These are phyloP conservation scores for Candida chilensis DNA, from an alignment of 805 yeast species.

Conservation along the genomic window DNA sequence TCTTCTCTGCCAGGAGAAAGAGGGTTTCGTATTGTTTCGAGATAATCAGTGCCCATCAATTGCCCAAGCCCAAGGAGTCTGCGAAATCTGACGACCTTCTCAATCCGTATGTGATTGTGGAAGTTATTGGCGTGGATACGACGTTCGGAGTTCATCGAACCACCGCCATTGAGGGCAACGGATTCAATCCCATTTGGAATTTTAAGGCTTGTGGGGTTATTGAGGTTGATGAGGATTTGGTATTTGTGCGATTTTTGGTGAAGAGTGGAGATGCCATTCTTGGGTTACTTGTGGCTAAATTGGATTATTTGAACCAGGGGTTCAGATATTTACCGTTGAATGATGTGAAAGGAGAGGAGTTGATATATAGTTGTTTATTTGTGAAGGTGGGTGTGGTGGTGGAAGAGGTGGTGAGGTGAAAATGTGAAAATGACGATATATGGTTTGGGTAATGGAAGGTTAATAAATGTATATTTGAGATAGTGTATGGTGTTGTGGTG, in stretches of 20 bases:
- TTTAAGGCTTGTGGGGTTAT: slow-evolving; percentile 34
- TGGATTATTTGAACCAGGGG: slow-evolving; percentile 64
- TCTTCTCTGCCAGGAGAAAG: slow-evolving; percentile 3
- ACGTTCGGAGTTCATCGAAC: slow-evolving; percentile 5
- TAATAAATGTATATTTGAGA: background rate
- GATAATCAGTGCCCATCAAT: slow-evolving; percentile 76
- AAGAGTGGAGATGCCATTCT: slow-evolving; percentile 27
- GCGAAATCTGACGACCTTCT: slow-evolving; percentile 29
- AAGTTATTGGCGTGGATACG: slow-evolving; percentile 39
- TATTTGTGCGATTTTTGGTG: slow-evolving; percentile 47
- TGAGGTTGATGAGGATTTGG: slow-evolving; percentile 30
- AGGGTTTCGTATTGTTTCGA: slow-evolving; percentile 18
- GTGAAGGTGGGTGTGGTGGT: slow-evolving; percentile 15
- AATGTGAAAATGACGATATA: background rate
- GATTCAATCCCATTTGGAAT: slow-evolving; percentile 86
- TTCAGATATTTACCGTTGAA: slow-evolving; percentile 74
- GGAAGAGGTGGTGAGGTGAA: slow-evolving; percentile 1
- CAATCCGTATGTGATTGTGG: slow-evolving; percentile 58
- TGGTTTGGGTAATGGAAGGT: slow-evolving; percentile 2
- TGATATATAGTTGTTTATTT: slow-evolving; percentile 41
- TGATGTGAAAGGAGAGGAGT: slow-evolving; percentile 75
- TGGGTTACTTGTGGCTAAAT: slow-evolving; percentile 55
- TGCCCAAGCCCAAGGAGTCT: slow-evolving; percentile 59
- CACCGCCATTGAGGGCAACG: slow-evolving; percentile 47
- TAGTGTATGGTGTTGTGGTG: too few relatives aligned